Conservation (phyloP, 1,139 yeast species). For the Hyphopichia fennica region DNA sequence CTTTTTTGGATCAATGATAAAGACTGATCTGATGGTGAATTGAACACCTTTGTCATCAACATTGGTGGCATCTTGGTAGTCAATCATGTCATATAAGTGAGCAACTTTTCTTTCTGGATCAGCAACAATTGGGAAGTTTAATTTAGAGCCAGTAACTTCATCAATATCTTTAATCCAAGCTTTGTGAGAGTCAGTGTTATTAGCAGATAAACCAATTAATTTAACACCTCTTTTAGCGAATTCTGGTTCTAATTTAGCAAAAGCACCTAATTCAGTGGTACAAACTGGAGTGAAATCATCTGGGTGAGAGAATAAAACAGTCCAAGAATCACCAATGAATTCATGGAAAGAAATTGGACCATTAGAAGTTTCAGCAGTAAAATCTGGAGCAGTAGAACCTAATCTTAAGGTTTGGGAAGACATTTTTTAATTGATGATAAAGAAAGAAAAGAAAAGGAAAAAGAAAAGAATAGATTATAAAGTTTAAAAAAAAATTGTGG, state of each 20-base stretch:
- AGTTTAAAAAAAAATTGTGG: neutral
- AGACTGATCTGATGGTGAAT: slow-evolving; percentile 79
- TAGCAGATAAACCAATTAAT: slow-evolving; percentile 78
- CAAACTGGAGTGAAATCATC: slow-evolving; percentile 90
- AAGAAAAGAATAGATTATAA: neutral
- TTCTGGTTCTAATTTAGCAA: slow-evolving; percentile 80
- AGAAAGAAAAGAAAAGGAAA: neutral
- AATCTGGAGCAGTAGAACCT: slow-evolving; percentile 81
- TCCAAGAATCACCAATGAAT: slow-evolving; percentile 75
- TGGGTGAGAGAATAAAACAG: slow-evolving; percentile 80
- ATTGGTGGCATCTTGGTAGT: slow-evolving; percentile 80
- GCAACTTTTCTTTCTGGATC: slow-evolving; percentile 74
- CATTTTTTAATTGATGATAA: slow-evolving; percentile 5
- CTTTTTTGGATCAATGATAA: slow-evolving; percentile 78
- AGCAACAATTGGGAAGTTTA: slow-evolving; percentile 78
- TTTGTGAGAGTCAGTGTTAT: slow-evolving; percentile 66
- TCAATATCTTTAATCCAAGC: slow-evolving; percentile 85
- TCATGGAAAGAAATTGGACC: slow-evolving; percentile 79
- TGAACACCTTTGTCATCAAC: slow-evolving; percentile 70
- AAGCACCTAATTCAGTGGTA: slow-evolving; percentile 87
- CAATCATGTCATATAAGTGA: slow-evolving; percentile 73
- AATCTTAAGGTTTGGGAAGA: slow-evolving; percentile 30
- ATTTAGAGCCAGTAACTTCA: slow-evolving; percentile 66
- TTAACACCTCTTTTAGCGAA: slow-evolving; percentile 74
- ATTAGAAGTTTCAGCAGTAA: slow-evolving; percentile 68